phyloP scores from a whole-genome alignment of 176 grass and related monocot species.

The Oryza longistaminata region DNA sequence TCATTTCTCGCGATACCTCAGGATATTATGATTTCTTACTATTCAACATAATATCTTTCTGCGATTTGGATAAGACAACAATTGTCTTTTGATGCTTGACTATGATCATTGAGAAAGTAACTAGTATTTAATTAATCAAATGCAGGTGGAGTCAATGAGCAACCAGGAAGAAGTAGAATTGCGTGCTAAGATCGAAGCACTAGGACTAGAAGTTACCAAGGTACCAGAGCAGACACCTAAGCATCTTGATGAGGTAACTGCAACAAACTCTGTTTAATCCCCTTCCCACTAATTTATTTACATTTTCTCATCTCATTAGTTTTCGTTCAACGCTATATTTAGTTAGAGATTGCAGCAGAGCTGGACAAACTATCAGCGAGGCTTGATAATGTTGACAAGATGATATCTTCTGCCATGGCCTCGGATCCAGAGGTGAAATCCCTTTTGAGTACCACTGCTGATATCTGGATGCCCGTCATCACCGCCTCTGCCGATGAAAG shows the following conservation, averaged over 20 bases:
- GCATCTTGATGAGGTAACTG: conserved; percentile 65
- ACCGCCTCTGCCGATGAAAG: conserved; percentile 80
- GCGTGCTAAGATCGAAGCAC: conserved; percentile 88
- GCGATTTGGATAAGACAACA: not conserved
- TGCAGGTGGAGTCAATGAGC: conserved; percentile 90
- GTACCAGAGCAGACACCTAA: conserved; percentile 63
- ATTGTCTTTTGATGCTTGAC: not conserved
- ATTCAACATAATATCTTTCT: not conserved
- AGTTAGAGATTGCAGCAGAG: conserved; percentile 89
- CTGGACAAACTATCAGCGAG: conserved; percentile 75
- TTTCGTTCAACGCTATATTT: not conserved
- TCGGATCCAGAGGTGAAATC: conserved; percentile 82
- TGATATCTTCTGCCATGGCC: conserved; percentile 88
- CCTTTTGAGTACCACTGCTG: conserved; percentile 78
- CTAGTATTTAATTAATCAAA: not conserved
- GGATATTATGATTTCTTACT: not conserved
- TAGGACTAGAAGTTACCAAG: conserved; percentile 76
- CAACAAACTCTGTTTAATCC: not conserved
- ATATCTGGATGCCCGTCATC: conserved; percentile 94
- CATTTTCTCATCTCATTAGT: conserved; percentile 18
- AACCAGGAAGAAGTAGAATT: conserved; percentile 95
- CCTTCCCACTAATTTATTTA: not conserved
- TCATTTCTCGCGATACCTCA: not conserved
- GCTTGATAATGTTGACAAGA: conserved; percentile 87
- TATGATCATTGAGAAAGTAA: not conserved